Evolutionary conservation across 2,329 filamentous ascomycete species (phyloP).

Genomic region (Penicillium digitatum): DNA sequence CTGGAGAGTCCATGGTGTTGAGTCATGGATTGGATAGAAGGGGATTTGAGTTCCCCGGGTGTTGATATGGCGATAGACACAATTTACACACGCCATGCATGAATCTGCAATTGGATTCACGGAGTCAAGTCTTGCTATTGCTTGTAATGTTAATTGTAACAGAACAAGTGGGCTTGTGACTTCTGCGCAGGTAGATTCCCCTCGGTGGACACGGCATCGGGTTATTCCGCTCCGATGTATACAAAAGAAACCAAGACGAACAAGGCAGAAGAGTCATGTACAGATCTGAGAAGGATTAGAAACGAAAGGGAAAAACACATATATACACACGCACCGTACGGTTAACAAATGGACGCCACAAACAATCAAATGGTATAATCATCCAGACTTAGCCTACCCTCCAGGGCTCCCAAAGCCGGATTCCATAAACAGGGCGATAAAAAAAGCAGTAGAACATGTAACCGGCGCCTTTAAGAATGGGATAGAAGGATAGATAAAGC

Average conservation of each 20-base stretch:
- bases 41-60: not conserved
- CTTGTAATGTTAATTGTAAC: not conserved
- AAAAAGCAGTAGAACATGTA: slow-evolving; percentile 19
- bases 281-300: not conserved
- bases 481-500: slow-evolving; percentile 21
- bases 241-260: not conserved
- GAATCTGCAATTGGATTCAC: not conserved
- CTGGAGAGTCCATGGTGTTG: slow-evolving; percentile 41
- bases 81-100: not conserved
- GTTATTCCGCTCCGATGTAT: slow-evolving; percentile 1
- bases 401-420: slow-evolving; percentile 2
- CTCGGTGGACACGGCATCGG: not conserved
- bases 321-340: slow-evolving; percentile 6
- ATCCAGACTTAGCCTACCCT: slow-evolving; percentile 9
- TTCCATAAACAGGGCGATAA: slow-evolving; percentile 1
- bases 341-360: slow-evolving; percentile 6
- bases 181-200: not conserved
- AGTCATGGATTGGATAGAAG: not conserved
- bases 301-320: not conserved
- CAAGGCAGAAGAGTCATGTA: not conserved
- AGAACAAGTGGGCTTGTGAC: not conserved
- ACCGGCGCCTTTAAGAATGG: slow-evolving; percentile 23
- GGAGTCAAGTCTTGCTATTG: not conserved
- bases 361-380: slow-evolving; percentile 13
- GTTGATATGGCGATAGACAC: not conserved